Base-by-base conservation (phyloP, 2,329 filamentous ascomycete species). In the Scorias spongiosa region DNA sequence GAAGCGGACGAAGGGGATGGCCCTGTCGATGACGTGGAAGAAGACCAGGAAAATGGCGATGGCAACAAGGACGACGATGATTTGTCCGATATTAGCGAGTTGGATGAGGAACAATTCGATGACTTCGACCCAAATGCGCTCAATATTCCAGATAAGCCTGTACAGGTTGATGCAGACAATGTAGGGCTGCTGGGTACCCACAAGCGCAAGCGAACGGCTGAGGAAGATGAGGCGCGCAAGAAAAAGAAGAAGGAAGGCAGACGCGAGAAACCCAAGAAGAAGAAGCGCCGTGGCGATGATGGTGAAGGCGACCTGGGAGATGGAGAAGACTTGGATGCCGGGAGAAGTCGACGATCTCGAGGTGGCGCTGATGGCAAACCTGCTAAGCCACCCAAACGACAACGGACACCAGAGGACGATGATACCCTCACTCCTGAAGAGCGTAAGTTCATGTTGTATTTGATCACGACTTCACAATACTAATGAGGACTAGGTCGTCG, bases 351-450 rank as follows among this genome's bases (percentile, higher is more conserved):
- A 50, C 75, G 69, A 58, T 63, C 62, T 43, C 71, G 69, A 47
- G 61, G 57, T 44, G 63, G 62, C 42, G 59, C 55, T 44, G 62
- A 59, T 46, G 57, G 56, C 51, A 71, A 72, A 51, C 71, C 67
- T 48, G 66, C 64, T 34, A 70, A 69, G 51, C 48, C 46, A 30
- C 53, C 56, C 42, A 57, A 62, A 44, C 61, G 56, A 41, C 63
- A 62, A 15, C 53, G 61, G 38, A 75, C 80, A 46, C 74, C 78
- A 5, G 78, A 84, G 49, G 74, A 84, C 51, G 85, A 93, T 48
- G 84, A 86, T 55, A 72, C 81, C 49, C 65, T 96, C 54, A 81
- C 83, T 15, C 85, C 87, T 1, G 86, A 91, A 63, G 85, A 94
- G 66, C 75, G 84, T 77, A 64, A 59, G 75, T 72, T 34, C 30